A percentile compares a stretch with the other conserved stretches of the same genome.
Conservation (phyloP, 2,329 filamentous ascomycete species). For the Elsinoe perseae region DNA sequence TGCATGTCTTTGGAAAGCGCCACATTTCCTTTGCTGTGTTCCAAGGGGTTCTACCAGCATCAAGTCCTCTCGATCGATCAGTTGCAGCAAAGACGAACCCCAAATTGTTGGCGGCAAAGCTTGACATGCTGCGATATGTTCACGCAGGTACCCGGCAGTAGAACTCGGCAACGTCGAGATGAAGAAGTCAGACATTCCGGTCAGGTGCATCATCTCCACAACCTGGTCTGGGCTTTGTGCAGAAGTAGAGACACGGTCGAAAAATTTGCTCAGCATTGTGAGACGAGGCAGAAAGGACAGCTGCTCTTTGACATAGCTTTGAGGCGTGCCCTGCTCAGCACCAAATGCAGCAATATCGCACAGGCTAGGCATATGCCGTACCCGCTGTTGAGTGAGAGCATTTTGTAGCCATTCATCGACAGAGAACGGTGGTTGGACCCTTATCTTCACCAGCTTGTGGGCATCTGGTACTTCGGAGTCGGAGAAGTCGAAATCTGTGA, state of each 20-base stretch:
- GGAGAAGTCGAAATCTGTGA: conserved; percentile 30
- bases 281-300: background rate
- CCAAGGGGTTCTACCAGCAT: conserved; percentile 48
- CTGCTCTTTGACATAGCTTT: background rate
- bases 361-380: background rate
- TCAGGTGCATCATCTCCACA: conserved; percentile 58
- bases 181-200: conserved; percentile 57
- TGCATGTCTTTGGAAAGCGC: background rate
- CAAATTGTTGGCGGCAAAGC: conserved; percentile 71
- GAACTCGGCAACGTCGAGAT: conserved; percentile 81
- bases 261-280: background rate
- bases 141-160: conserved; percentile 69
- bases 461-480: conserved; percentile 4
- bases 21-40: background rate
- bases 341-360: background rate
- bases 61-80: conserved; percentile 78
- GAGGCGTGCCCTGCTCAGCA: background rate
- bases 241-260: background rate
- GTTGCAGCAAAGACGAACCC: conserved; percentile 60
- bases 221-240: conserved; percentile 16
- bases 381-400: background rate
- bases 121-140: conserved; percentile 78
- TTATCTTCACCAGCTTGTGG: conserved; percentile 42
- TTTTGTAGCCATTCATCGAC: conserved; percentile 21
- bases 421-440: conserved; percentile 44